Conservation (phyloP, 2,329 filamentous ascomycete species). For the Ustulina deusta region DNA sequence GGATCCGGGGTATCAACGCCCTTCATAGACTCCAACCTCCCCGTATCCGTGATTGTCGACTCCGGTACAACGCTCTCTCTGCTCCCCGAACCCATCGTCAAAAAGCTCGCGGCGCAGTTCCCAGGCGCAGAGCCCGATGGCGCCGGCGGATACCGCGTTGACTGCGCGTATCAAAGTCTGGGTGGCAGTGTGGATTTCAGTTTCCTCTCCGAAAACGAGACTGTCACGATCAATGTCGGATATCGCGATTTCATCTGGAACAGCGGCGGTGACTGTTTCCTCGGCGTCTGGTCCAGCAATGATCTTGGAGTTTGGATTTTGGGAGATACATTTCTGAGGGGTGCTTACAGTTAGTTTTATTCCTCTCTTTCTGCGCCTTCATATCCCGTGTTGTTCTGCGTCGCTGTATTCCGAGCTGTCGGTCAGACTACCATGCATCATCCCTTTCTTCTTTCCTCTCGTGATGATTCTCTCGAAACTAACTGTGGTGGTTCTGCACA, state of each 20-base stretch:
- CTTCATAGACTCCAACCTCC: slow-evolving; percentile 41
- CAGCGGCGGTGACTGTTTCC: slow-evolving; percentile 45
- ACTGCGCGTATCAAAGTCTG: slow-evolving; percentile 55
- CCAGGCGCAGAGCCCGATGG: slow-evolving; percentile 54
- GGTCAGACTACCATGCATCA: no score
- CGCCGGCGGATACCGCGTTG: slow-evolving; percentile 59
- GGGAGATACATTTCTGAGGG: slow-evolving; percentile 51
- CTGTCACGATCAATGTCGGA: slow-evolving; percentile 50
- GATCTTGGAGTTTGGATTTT: slow-evolving; percentile 48
- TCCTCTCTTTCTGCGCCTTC: neutral
- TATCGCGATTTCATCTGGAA: slow-evolving; percentile 52
- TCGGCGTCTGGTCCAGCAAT: slow-evolving; percentile 45
- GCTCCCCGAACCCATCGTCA: slow-evolving; percentile 59
- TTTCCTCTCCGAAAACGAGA: slow-evolving; percentile 49
- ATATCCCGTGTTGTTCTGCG: neutral
- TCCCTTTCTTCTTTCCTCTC: neutral
- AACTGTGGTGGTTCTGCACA: slow-evolving; percentile 21
- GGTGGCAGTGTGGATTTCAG: slow-evolving; percentile 62
- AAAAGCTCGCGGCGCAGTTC: slow-evolving; percentile 58
- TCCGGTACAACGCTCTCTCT: slow-evolving; percentile 64
- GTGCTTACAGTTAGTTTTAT: slow-evolving; percentile 48
- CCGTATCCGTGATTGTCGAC: slow-evolving; percentile 62
- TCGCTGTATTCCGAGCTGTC: neutral
- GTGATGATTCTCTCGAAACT: neutral
- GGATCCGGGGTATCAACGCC: slow-evolving; percentile 25